Conservation (phyloP, 1,284 basidiomycete genomes). For the Leccinum pachyderme region DNA sequence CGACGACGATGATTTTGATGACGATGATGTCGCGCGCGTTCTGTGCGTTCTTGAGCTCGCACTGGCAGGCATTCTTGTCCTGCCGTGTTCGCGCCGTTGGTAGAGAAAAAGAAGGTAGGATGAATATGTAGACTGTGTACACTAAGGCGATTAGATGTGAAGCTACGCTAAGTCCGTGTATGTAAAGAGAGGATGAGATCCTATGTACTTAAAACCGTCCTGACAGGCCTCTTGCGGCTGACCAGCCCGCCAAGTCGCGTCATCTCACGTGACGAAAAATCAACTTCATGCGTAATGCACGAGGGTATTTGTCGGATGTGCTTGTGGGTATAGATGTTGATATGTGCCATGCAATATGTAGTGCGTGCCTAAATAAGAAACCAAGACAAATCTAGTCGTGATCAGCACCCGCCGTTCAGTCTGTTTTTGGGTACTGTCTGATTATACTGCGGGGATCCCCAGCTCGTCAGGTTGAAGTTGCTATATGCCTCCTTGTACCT, state of each 20-base stretch:
- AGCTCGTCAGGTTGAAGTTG: conserved; percentile 39
- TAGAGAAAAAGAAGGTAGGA: conserved; percentile 11
- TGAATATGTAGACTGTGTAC: conserved; percentile 32
- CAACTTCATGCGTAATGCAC: conserved; percentile 13
- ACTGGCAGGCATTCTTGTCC: conserved; percentile 22
- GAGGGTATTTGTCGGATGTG: not conserved
- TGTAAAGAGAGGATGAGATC: not conserved
- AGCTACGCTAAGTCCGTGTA: conserved; percentile 9
- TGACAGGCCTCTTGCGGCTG: conserved; percentile 25
- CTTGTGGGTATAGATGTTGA: not conserved
- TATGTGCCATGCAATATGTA: not conserved
- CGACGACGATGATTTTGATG: not conserved
- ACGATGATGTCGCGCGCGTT: conserved; percentile 7
- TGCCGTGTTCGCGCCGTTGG: not conserved
- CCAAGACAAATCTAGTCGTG: conserved; percentile 6
- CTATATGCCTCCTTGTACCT: conserved; percentile 40
- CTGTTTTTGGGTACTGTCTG: conserved; percentile 39
- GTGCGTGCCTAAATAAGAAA: not conserved
- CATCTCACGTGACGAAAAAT: conserved; percentile 33
- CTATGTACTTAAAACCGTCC: conserved; percentile 3
- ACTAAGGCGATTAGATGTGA: conserved; percentile 20
- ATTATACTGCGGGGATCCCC: conserved; percentile 35
- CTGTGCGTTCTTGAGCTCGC: conserved; percentile 16
- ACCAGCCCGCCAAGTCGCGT: conserved; percentile 13
- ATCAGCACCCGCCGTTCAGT: conserved; percentile 34